Base-by-base conservation (phyloP, 148 eudicot genomes). In the Silene latifolia region DNA sequence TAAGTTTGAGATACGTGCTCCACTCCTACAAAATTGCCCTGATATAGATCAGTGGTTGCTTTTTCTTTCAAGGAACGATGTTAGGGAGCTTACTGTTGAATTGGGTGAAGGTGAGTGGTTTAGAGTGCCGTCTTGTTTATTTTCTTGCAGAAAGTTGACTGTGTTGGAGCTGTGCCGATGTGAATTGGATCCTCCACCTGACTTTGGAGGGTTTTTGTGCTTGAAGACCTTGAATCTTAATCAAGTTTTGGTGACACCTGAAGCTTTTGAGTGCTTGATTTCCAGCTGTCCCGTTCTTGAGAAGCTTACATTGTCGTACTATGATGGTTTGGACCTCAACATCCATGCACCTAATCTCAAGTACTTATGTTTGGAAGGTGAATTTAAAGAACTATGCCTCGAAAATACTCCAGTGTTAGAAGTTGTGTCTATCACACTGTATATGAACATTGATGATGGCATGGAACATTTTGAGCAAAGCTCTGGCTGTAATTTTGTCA, bases 41-140 rank as follows among this genome's bases (percentile, higher is more conserved):
- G 93, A 87, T 76, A 78, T 91, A 53, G 90, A 89, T 81, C 97
- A 91, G 65, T 91, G 97, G 97, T 71, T 91, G 21, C 91, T 91
- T 76, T 87, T 91, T 72, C 86, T 91, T 54, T 89, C 93, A 0
- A 83, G 97, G 68, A 87, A 78, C 54, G 84, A 80, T 78, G 81
- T 91, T n/a, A 87, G 85, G 47, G 91, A 89, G 75, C 78, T 91
- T 59, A 77, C 72, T 64, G 75, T 91, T 64, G 93, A 91, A 71
- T 78, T 91, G 59, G 91, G 90, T 44, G 97, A 88, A 59, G 84
- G 81, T 0, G 87, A 89, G 76, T 91, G 88, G 93, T 88, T 87
- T 78, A 83, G 87, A 77, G 92, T 83, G 44, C 93, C 93, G 8
- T 85, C 88, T 64, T 85, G 88, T 80, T 54, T 91, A 29, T 91